Evolutionary conservation across 1,284 basidiomycete species (phyloP).

Genomic region (Cerioporus squamosus): DNA sequence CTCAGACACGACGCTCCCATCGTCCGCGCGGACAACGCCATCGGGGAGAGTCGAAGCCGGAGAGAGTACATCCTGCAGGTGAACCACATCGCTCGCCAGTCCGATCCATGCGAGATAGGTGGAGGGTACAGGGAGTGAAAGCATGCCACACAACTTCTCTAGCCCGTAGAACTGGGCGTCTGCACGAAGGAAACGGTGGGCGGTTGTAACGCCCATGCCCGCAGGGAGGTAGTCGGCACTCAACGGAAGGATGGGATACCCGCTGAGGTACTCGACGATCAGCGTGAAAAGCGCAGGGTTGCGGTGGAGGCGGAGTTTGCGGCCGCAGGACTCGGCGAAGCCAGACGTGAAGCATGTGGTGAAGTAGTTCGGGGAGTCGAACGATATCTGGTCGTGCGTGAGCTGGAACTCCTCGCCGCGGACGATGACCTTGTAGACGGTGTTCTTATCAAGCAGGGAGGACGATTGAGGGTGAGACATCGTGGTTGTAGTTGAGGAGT

Average conservation of each 20-base stretch:
- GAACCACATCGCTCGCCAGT: background rate
- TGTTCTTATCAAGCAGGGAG: no score
- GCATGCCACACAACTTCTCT: background rate
- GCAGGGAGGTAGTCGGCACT: background rate
- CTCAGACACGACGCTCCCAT: background rate
- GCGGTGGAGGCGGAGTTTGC: slow-evolving; percentile 2
- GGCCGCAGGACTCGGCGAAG: background rate
- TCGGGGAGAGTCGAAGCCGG: background rate
- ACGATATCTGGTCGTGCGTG: background rate
- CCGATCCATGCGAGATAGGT: no score
- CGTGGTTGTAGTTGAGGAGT: no score
- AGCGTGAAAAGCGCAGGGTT: slow-evolving; percentile 6
- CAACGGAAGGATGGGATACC: slow-evolving; percentile 6
- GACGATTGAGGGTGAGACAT: no score
- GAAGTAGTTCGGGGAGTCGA: slow-evolving; percentile 8
- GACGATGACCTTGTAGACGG: background rate
- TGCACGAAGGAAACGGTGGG: background rate
- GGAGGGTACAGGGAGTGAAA: no score
- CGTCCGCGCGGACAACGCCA: background rate
- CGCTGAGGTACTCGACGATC: slow-evolving; percentile 9
- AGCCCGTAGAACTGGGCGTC: slow-evolving; percentile 4
- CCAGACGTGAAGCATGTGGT: slow-evolving; percentile 1
- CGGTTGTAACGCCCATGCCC: background rate
- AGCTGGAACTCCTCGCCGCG: slow-evolving; percentile 7
- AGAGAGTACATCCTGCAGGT: background rate